Base-by-base conservation (phyloP, 169 alveolate genomes). In the Plasmodium inui region DNA sequence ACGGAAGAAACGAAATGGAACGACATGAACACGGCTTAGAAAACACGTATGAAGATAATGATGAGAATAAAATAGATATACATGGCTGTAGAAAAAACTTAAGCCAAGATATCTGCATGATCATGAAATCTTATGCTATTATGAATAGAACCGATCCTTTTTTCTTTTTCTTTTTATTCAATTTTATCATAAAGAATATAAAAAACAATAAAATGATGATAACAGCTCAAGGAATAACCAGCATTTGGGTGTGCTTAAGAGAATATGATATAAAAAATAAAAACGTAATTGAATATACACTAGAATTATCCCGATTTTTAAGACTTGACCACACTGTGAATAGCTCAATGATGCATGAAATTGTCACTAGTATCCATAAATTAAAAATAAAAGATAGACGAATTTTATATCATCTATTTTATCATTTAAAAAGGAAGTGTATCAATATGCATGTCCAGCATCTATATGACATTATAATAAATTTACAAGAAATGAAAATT, bases 321-420 rank as follows among this genome's bases (percentile, higher is more conserved):
- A 93, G 97, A 46, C 95, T 96, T 82, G 97, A 96, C 79, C 97
- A 96, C 74, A 94, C 97, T 3, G 96, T 96, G 83, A 96, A 96
- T 88, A 95, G 97, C 30, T 95, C 96, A 84, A 96, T 96, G 97
- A 90, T 96, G 93, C 92, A 74, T 86, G 95, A 94, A 79, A 96
- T 96, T 67, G 89, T 95, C 53, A 61, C 92, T 39, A 83, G 96
- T 79, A 74, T 95, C 28, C 96, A 94, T 86, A 92, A 83, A 76
- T 81, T 92, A 83, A 84, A 76, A 92, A 84, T 96, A 32, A 92
- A 84, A 50, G 97, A 96, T 84, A 93, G 97, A 19, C 93, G 97
- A 44, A 92, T 96, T 57, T 85, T 96, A 39, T 96, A 96, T 70
- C 97, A 96, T 89, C 86, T 95, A 34, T 96, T 95, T 67, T 96